Base-by-base conservation (phyloP, 2,329 filamentous ascomycete genomes). In the Drechslerella stenobrocha region DNA sequence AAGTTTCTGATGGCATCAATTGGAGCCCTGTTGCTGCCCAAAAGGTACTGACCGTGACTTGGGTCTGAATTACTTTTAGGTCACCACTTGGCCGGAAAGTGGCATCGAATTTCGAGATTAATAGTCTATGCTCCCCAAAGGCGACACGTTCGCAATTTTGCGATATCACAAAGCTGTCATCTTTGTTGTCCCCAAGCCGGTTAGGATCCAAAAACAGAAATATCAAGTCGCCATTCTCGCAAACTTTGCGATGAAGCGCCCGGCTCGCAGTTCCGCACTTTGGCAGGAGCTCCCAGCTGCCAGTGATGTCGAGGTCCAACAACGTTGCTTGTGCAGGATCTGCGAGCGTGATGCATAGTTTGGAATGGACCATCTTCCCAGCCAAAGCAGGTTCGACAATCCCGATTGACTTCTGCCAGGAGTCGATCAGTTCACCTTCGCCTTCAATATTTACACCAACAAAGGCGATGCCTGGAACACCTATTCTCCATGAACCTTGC, bases 171-270 rank as follows among this genome's bases (percentile, higher is more conserved):
- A 84, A 85, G 1, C 73, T 74, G 72, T 87, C 83, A 3, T 79
- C 58, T 0, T 76, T 72, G 0, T 78, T 74, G 24, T 79, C 73
- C 0, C 80, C 80, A 32, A 80, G 77, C 13, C 79, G 78, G 3
- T 78, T 75, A 0, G 83, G 81, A 55, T 87, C 82, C 2, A 84
- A 75, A 71, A 85, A 86, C 1, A 87, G 74, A 70, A 80, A 87
- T 0, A 85, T 55, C 0, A 76, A 72, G 6, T 50, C 71, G 5
- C 52, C 53, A 2, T 64, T 63, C 5, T 55, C 50, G 23, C 56
- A 13, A 18, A 51, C 52, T 26, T 75, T 79, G 70, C 79, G 80
- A 73, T 86, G 84, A 20, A 87, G 73, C 53, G 80, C 80, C 13
- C 79, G 77, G 20, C 75, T 78, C 0, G 84, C 80, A 2, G 81